These are phyloP conservation scores for Septoria linicola DNA, from an alignment of 2,329 filamentous ascomycete genomes.

Conservation along the genomic window DNA sequence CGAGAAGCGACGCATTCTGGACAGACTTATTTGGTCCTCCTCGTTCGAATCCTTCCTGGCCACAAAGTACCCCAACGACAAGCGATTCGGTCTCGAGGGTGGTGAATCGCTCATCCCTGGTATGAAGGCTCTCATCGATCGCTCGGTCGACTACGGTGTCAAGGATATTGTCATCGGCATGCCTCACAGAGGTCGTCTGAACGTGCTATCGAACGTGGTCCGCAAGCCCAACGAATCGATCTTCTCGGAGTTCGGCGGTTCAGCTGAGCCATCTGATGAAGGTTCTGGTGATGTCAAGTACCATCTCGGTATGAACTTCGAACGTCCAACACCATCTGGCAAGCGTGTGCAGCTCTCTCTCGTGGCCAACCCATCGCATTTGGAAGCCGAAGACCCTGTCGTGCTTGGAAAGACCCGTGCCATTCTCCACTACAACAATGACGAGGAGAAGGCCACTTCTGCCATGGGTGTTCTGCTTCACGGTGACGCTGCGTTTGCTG, in stretches of 20 bases:
- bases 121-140: slow-evolving; percentile 98
- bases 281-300: slow-evolving; percentile 99
- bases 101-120: slow-evolving; percentile 95
- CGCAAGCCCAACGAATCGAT: slow-evolving; percentile 99
- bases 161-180: slow-evolving; percentile 99
- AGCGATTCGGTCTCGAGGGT: slow-evolving; percentile 97
- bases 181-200: slow-evolving; percentile 97
- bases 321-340: slow-evolving; percentile 94
- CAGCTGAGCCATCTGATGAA: slow-evolving; percentile 82
- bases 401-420: slow-evolving; percentile 96
- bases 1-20: slow-evolving; percentile 95
- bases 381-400: slow-evolving; percentile 97
- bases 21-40: slow-evolving; percentile 97
- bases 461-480: slow-evolving; percentile 96
- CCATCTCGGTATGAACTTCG: slow-evolving; percentile 99
- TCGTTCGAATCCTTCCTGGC: slow-evolving; percentile 95
- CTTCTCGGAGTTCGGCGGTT: slow-evolving; percentile 96
- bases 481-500: slow-evolving; percentile 95
- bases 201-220: slow-evolving; percentile 97
- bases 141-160: slow-evolving; percentile 95
- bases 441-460: slow-evolving; percentile 81
- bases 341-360: slow-evolving; percentile 99
- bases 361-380: slow-evolving; percentile 95
- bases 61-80: slow-evolving; percentile 99
- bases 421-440: slow-evolving; percentile 98